These are phyloP conservation scores for Debaryomyces psychrophilus DNA, from an alignment of 1,139 yeast genomes.

Conservation along the genomic window DNA sequence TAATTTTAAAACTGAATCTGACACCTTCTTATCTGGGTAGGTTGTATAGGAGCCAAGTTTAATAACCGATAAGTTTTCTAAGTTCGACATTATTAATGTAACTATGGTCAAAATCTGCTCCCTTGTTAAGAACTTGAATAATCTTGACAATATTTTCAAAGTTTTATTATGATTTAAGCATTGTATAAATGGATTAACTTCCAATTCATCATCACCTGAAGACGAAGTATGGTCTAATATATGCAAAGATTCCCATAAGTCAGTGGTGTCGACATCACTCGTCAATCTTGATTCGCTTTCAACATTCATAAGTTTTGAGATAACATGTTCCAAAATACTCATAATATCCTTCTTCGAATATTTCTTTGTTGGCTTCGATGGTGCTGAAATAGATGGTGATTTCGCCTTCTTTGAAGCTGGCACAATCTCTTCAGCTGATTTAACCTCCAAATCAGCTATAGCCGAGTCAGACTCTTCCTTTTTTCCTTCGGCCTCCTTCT, in stretches of 20 bases:
- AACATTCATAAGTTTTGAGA: constrained; percentile 73
- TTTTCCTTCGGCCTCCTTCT: constrained; percentile 30
- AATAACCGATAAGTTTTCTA: constrained; percentile 80
- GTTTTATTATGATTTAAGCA: constrained; percentile 86
- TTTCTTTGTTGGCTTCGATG: constrained; percentile 32
- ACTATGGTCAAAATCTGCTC: constrained; percentile 80
- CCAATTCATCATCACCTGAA: constrained; percentile 46
- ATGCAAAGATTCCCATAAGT: constrained; percentile 79
- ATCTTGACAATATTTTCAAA: constrained; percentile 83
- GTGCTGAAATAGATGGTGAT: constrained; percentile 29
- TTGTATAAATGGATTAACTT: constrained; percentile 80
- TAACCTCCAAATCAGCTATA: constrained; percentile 16
- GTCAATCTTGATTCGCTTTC: constrained; percentile 83
- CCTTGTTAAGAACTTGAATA: constrained; percentile 77
- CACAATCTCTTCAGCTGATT: constrained; percentile 22
- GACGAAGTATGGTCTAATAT: constrained; percentile 56
- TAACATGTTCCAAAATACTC: constrained; percentile 73
- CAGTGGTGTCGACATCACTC: constrained; percentile 54
- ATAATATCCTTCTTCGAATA: constrained; percentile 50
- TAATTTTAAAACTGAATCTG: constrained; percentile 59
- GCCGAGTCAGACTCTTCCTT: constrained; percentile 24
- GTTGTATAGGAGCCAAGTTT: constrained; percentile 77
- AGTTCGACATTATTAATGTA: constrained; percentile 78
- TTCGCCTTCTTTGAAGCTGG: constrained; percentile 19
- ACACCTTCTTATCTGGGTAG: constrained; percentile 55